Evolutionary conservation across 2,329 filamentous ascomycete species (phyloP).

Genomic region (Sporothrix phasma): DNA sequence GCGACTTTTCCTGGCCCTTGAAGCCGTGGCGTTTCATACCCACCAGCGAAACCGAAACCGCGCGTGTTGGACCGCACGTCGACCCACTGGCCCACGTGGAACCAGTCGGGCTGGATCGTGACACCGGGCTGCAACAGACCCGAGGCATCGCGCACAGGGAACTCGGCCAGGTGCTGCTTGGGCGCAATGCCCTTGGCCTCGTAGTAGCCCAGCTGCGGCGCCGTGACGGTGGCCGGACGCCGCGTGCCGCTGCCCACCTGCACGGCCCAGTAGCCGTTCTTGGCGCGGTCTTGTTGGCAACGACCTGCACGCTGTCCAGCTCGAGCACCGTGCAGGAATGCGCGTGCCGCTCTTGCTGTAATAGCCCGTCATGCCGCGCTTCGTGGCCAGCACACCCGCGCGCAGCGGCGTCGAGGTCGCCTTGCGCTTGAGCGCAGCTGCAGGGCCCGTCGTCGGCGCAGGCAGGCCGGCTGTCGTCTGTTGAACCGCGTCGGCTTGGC

Average conservation of each 20-base stretch:
- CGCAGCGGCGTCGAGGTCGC: constrained; percentile 54
- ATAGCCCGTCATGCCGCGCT: constrained; percentile 92
- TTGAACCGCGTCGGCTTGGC: constrained; percentile 52
- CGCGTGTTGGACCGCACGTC: constrained; percentile 70
- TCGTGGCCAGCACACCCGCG: constrained; percentile 73
- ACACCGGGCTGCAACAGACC: constrained; percentile 70
- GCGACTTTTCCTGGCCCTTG: constrained; percentile 75
- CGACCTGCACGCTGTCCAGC: constrained; percentile 82
- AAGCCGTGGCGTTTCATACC: constrained; percentile 97
- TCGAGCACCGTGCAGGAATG: constrained; percentile 87
- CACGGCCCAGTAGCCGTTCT: constrained; percentile 88
- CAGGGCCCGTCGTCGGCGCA: constrained; percentile 45
- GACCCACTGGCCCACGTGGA: constrained; percentile 79
- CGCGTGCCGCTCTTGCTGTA: constrained; percentile 72
- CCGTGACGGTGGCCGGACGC: constrained; percentile 64
- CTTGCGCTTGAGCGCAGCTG: constrained; percentile 50
- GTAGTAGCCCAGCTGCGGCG: constrained; percentile 80
- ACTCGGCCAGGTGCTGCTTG: constrained; percentile 77
- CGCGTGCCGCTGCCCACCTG: constrained; percentile 75
- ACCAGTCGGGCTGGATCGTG: constrained; percentile 77
- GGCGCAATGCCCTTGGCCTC: constrained; percentile 71
- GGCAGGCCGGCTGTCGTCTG: constrained; percentile 47
- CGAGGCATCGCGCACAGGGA: constrained; percentile 63
- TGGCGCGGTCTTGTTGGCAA: constrained; percentile 73
- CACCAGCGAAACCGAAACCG: constrained; percentile 91